Base-by-base conservation (phyloP, 345 rosid genomes). In the Lumnitzera racemosa region DNA sequence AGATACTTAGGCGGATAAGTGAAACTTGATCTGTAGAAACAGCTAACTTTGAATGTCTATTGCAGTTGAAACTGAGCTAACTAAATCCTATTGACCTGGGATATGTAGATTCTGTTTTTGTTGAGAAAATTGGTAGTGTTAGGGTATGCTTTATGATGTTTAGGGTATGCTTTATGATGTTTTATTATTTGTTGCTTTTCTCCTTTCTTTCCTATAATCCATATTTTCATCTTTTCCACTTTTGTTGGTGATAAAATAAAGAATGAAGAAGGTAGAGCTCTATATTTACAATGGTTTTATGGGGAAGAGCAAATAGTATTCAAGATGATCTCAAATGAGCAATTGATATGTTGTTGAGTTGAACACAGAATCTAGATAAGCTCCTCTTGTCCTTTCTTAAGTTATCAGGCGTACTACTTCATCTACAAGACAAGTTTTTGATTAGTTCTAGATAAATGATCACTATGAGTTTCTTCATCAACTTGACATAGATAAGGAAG, bases 301-400 rank as follows among this genome's bases (percentile, higher is more conserved):
- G 98, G 62, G 98, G 96, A 75, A 90, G 98, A 69, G 90, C 99
- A 1, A 94, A 88, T 51, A 88, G 99, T 71, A 90, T 88, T 57
- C 74, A 90, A 65, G 99, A 95, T 64, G 98, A 95, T 71, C 98
- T 90, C 71, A 98, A 95, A 80, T 82, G 98, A 82, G 99, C 99
- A 36, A 90, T 95, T 68, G 99, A 95, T 56, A 20, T 20, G 20
- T 20, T 20, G 20, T 20, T 20, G 20, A 15, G 12, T 31, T 2
- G 43, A 17, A 56, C 43, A 14, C 14, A 56, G 31, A 27, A 27
- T 27, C 31, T 27, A 27, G 3, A 27, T 3, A 27, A 27, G 2
- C 31, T 27, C 5, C 31, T 2, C 31, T 27, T 27, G 31, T 27
- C 1, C 31, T 27, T 27, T 27, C 31, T 27, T 27, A 5, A 27